Base-by-base conservation (phyloP, 345 rosid genomes). In the Syzygium aqueum region DNA sequence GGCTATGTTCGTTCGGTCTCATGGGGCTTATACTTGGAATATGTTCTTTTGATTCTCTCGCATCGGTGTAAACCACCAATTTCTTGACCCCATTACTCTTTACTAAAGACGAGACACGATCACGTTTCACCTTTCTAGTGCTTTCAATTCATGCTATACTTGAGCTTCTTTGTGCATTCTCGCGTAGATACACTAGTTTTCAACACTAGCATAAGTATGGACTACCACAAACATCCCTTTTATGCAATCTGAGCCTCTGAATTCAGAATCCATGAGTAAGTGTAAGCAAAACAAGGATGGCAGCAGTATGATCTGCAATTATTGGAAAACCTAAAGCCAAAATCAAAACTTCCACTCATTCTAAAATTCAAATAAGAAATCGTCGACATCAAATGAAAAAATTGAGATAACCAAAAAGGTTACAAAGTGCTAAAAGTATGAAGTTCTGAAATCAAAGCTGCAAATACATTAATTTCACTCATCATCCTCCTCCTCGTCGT, bases 401-500 rank as follows among this genome's bases (percentile, higher is more conserved):
- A 33, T 33, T 1, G 49, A 1, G 25, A 33, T 19, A 33, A 19
- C 80, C 49, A 19, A 73, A 21, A 73, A 19, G 13, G 25, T 33
- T 33, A 37, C 46, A 73, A 19, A 73, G 80, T 73, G 80, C 80
- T 73, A 73, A 33, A 10, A 37, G 80, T 73, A 73, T 11, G 14
- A 19, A 37, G 80, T 73, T 73, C 49, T 53, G 86, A 85, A 85
- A 37, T 37, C 23, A 54, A 85, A 54, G 59, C 7, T 14, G 16
- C 82, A 54, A 9, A 73, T 9, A 23, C 51, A 22, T 28, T 28
- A 51, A 73, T 51, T 87, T 91, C 87, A 91, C 78, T 93, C 95
- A 4, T 94, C 94, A 16, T 92, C 91, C 5, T 89, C 93, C 21
- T 91, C 96, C 25, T 86, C 94, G 11, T 84, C 94, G 21, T 87